These are phyloP conservation scores for Buddleja alternifolia DNA, from an alignment of 257 asterid species.

Conservation along the genomic window DNA sequence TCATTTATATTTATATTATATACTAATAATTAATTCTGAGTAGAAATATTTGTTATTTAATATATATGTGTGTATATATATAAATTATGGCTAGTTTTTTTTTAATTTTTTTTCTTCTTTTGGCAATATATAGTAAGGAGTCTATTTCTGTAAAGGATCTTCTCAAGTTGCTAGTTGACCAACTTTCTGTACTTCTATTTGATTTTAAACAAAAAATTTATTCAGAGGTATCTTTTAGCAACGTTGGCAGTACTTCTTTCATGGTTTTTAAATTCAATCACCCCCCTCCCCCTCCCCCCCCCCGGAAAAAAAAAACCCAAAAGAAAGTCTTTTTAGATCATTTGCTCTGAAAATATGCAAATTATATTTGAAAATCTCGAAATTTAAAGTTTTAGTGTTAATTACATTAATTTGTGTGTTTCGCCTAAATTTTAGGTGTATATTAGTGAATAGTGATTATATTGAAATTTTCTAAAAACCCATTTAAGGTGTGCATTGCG, in stretches of 20 bases:
- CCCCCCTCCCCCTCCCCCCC: too few species aligned
- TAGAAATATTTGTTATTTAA: background rate
- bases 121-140: background rate
- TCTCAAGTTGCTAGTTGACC: background rate
- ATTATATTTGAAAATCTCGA: too few species aligned
- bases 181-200: background rate
- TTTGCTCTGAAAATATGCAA: too few species aligned
- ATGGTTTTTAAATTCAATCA: background rate
- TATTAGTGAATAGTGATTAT: too few species aligned
- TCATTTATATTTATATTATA: background rate
- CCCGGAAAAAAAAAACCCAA: too few species aligned
- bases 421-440: too few species aligned
- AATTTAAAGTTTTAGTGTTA: too few species aligned
- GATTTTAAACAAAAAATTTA: background rate
- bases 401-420: too few species aligned
- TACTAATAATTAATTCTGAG: background rate
- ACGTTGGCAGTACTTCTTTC: background rate
- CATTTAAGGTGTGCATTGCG: too few species aligned
- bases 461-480: too few species aligned
- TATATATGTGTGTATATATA: background rate
- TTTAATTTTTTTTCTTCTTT: background rate
- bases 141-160: background rate
- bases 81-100: background rate
- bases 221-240: background rate
- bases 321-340: too few species aligned